Evolutionary conservation across 2,329 filamentous ascomycete genomes (phyloP).

Genomic region (Microcyclosporella mali): DNA sequence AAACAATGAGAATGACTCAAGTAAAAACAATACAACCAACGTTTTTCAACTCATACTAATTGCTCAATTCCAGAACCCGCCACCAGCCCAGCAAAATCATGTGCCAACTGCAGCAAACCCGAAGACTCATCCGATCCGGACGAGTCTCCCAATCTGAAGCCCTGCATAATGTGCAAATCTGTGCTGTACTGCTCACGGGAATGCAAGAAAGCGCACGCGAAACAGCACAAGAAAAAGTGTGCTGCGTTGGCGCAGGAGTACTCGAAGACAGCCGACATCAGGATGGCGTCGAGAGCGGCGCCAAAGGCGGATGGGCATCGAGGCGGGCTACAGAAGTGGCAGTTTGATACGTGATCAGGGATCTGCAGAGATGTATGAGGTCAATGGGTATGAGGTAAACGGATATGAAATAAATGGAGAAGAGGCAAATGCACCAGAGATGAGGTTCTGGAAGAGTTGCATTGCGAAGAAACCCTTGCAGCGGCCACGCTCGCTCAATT

Average conservation of each 20-base stretch:
- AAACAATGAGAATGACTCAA: too few species aligned
- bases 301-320: slow-evolving; percentile 30
- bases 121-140: slow-evolving; percentile 12
- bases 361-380: not conserved
- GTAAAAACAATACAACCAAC: too few species aligned
- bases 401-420: too few species aligned
- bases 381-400: too few species aligned
- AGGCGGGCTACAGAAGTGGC: slow-evolving; percentile 37
- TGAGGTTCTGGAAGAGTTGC: too few species aligned
- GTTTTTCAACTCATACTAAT: too few species aligned
- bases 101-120: slow-evolving; percentile 12
- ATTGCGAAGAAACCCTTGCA: too few species aligned
- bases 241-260: slow-evolving; percentile 35
- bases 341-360: slow-evolving; percentile 29
- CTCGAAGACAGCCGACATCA: slow-evolving; percentile 33
- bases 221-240: slow-evolving; percentile 38
- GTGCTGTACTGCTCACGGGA: slow-evolving; percentile 36
- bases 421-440: too few species aligned
- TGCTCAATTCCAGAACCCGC: too few species aligned
- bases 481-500: too few species aligned
- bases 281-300: slow-evolving; percentile 32
- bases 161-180: slow-evolving; percentile 37
- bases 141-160: slow-evolving; percentile 24
- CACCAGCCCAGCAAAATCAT: not conserved
- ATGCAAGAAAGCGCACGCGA: slow-evolving; percentile 36